Evolutionary conservation across 805 yeast genomes (phyloP), one percentile per base, ranked within the genome.

Genomic region (Henningerozyma blattae): DNA sequence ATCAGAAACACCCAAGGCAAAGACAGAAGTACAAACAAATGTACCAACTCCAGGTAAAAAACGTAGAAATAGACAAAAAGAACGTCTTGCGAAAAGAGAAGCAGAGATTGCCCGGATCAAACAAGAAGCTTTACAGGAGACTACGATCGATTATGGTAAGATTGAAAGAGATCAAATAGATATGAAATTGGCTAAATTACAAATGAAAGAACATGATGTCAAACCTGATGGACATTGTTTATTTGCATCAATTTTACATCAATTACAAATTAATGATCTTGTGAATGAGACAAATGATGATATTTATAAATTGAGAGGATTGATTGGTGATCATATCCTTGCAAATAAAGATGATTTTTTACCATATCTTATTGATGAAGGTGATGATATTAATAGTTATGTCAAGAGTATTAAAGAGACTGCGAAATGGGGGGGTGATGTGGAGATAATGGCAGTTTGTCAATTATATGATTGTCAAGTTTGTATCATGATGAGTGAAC

Each of bases 391-490:
- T 19, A 77, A 70, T 26, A 72, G 71, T 16, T 91, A 91, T 53
- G 69, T 83, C 3, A 55, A 62, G 3, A 78, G 76, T 41, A 65
- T 89, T 37, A 80, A 70, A 38, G 63, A 55, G n/a, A 84, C 95
- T 0, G 76, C 94, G 0, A 72, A 82, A 65, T 89, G 98, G 98
- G 98, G 98, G 18, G 91, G 95, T 7, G 96, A 91, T 47, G 64
- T 85, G 63, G 98, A 89, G 61, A 75, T 89, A 15, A 56, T 83
- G 50, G 95, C 96, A 0, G 62, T 87, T 27, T 68, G 93, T 1
- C 67, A 73, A 38, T 72, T 71, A n/a, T 81, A 67, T 46, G 65
- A 77, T 38, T 75, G 82, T 44, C 82, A 86, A 0, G 72, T 89
- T n/a, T 65, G 76, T 31, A 77, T 89, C 9, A 64, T 77, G 59